Evolutionary conservation across 2,329 filamentous ascomycete genomes (phyloP), one percentile per base, ranked within the genome.

Genomic region (Fusarium poae): DNA sequence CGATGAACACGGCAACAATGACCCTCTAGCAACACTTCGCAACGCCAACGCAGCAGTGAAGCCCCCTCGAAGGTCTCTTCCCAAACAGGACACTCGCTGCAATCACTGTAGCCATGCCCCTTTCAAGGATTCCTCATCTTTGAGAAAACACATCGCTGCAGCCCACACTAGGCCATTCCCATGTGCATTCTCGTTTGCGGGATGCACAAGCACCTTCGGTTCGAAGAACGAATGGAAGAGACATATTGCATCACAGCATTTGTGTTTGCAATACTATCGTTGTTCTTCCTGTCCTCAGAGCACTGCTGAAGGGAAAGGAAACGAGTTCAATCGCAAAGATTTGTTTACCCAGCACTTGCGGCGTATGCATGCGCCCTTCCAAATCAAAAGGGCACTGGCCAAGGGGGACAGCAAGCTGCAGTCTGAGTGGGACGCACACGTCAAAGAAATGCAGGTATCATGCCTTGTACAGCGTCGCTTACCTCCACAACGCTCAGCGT

Each of bases 151-250:
- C 72, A 86, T 91, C 49, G 88, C 89, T 8, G 88, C 89, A 3
- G 88, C 88, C 3, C 90, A 92, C 66, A 91, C 89, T 0, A 85
- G 89, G 21, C 89, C 90, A 0, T 98, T 97, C 73, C 89, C 90
- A 1, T 99, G 95, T 76, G 92, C 92, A 4, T 95, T 97, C 76
- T 89, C 90, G 1, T 90, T 90, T 73, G 97, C 95, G 40, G 93
- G 92, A 20, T 99, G 95, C 78, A 82, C 81, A 1, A 94, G 93
- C 71, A 92, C 89, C 0, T 97, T 98, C 77, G 90, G 91, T 2
- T 95, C 92, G 18, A 98, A 97, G 80, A 97, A 98, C 75, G 95
- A 98, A 78, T 99, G 95, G 95, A 98, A 98, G 79, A 88, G 95
- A 5, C 96, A 99, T 76, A 93, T 97, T 76, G 87, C 89, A 18